Evolutionary conservation across 257 asterid genomes (phyloP), one percentile per base, ranked within the genome.

Genomic region (Capsicum rhomboideum): DNA sequence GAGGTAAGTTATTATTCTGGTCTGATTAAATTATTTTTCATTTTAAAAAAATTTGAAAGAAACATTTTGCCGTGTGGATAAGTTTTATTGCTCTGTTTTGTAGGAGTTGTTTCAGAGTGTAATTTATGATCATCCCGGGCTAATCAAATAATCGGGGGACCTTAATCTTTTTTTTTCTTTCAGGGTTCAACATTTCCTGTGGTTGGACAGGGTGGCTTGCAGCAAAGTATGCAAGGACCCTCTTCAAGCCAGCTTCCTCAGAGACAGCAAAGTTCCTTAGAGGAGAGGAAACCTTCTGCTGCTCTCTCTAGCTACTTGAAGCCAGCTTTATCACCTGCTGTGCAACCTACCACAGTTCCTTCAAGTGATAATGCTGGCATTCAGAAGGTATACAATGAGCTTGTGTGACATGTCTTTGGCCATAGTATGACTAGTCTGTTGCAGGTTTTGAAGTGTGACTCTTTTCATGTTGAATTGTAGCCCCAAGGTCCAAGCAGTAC

Each of bases 341-440:
- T 87, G 55, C 98, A 91, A 86, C 87, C 88, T 83, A 84, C 87
- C 80, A 68, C 58, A 79, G 87, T 88, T 88, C 85, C 88, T 84
- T 75, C 91, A 34, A 90, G 88, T 88, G 98, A 96, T 83, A 78
- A 87, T 0, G 56, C 90, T 85, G 86, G 85, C 89, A 82, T 90
- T 86, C 97, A 87, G 82, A 95, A 97, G 98, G 99, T 84, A 87
- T 93, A 94, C 84, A n/a, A 58, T 82, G 54, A 9, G 63, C 54
- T 72, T 23, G 81, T 54, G 10, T 54, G 8, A 2, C n/a, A 79
- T n/a, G 72, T 83, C 83, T 52, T 26, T 37, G 29, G 58, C 21
- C 26, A 11, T 61, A n/a, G n/a, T n/a, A 42, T 66, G 67, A 83
- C n/a, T 49, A 23, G 16, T 83, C 42, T 83, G 42, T 83, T 49